A percentile compares a stretch with the other conserved stretches of the same genome.
These are phyloP conservation scores for Aspergillus fumigatiaffinis DNA, from an alignment of 2,329 filamentous ascomycete genomes.

Conservation along the genomic window DNA sequence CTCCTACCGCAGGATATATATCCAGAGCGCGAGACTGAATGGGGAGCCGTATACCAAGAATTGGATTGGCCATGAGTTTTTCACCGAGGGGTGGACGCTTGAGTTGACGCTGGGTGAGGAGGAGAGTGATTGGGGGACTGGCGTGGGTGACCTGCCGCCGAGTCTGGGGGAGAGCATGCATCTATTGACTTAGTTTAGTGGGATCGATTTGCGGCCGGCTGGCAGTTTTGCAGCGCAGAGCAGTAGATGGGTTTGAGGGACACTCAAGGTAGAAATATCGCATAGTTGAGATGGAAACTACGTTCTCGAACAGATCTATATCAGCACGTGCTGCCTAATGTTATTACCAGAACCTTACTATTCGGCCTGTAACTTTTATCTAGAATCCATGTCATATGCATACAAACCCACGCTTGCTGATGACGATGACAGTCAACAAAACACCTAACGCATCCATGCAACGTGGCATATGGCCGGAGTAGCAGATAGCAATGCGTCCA, in stretches of 20 bases:
- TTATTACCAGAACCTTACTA: background rate
- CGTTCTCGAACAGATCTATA: background rate
- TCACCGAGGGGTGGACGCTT: slow-evolving; percentile 60
- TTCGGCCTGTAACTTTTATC: background rate
- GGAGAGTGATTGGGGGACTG: slow-evolving; percentile 65
- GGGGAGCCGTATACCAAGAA: slow-evolving; percentile 58
- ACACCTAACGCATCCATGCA: background rate
- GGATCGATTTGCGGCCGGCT: too few species aligned
- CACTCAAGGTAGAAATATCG: too few species aligned
- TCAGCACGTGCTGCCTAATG: background rate
- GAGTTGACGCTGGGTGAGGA: slow-evolving; percentile 58
- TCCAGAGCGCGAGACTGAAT: slow-evolving; percentile 64
- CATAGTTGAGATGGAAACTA: background rate
- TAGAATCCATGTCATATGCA: background rate
- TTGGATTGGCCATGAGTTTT: slow-evolving; percentile 67
- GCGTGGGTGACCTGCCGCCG: slow-evolving; percentile 58
- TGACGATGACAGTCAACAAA: background rate
- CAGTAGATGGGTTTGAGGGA: too few species aligned
- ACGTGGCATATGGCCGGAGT: background rate
- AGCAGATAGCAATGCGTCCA: background rate
- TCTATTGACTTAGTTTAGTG: background rate
- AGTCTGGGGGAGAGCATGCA: background rate
- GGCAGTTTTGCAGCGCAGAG: too few species aligned
- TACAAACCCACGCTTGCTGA: background rate
- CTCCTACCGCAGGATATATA: slow-evolving; percentile 54